phyloP scores from a whole-genome alignment of 2,329 filamentous ascomycete genomes.

The Colletotrichum abscissum region DNA sequence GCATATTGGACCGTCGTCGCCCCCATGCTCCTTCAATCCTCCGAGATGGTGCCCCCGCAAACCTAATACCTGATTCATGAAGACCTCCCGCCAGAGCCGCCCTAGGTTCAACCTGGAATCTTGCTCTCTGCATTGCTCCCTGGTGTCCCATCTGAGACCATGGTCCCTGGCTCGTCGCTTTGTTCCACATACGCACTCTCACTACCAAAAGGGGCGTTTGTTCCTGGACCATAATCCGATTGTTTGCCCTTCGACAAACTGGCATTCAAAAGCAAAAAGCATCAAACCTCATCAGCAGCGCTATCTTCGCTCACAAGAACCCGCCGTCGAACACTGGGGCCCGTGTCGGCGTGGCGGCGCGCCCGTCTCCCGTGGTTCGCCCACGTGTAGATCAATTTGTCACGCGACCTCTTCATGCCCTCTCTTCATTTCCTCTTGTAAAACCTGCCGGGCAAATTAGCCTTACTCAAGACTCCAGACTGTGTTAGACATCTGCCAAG shows the following conservation, averaged over 20 bases:
- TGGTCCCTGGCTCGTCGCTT: neutral
- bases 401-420: neutral
- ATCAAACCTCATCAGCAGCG: neutral
- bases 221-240: neutral
- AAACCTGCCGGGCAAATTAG: neutral
- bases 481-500: neutral
- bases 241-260: neutral
- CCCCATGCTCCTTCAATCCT: neutral
- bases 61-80: conserved; percentile 23
- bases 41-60: neutral
- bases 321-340: neutral
- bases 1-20: conserved; percentile 3
- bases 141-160: neutral
- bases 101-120: conserved; percentile 7
- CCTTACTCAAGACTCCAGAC: neutral
- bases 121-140: neutral
- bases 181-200: neutral
- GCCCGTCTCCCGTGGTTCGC: conserved; percentile 1
- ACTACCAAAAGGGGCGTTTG: neutral
- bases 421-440: neutral
- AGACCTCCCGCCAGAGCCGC: conserved; percentile 8
- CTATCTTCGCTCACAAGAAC: neutral
- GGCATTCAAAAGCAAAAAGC: neutral
- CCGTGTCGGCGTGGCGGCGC: neutral
- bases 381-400: conserved; percentile 4